These are phyloP conservation scores for Aspergillus asperescens DNA, from an alignment of 495 filamentous ascomycete genomes.

Conservation along the genomic window DNA sequence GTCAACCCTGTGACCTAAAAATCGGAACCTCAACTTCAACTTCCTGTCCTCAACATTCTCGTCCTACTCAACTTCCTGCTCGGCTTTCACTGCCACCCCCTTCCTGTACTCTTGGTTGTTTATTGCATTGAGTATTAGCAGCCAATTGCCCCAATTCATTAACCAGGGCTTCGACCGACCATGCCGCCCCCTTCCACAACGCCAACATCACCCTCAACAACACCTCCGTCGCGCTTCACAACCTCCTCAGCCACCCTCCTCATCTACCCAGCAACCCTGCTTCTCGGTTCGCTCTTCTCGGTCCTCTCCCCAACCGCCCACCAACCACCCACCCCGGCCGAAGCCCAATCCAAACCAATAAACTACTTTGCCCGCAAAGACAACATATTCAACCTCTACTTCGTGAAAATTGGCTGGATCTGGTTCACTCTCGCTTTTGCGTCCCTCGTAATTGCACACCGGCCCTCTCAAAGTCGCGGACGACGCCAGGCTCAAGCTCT, in stretches of 20 bases:
- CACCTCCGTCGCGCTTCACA: background rate
- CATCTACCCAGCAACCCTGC: constrained; percentile 70
- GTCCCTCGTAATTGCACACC: constrained; percentile 56
- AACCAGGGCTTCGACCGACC: background rate
- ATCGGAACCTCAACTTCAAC: background rate
- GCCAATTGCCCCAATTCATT: too few relatives aligned
- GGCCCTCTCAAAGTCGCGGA: constrained; percentile 34
- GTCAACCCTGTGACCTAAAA: too few relatives aligned
- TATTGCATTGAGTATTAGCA: background rate
- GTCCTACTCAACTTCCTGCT: too few relatives aligned
- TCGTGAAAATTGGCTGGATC: constrained; percentile 92
- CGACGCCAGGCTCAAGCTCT: constrained; percentile 39
- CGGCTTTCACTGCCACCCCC: background rate
- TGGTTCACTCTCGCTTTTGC: constrained; percentile 75
- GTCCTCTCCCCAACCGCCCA: constrained; percentile 66
- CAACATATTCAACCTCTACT: constrained; percentile 84
- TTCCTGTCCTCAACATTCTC: too few relatives aligned
- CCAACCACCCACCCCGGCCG: constrained; percentile 10
- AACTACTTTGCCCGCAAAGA: constrained; percentile 89
- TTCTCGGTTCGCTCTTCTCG: constrained; percentile 75
- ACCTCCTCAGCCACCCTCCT: constrained; percentile 41
- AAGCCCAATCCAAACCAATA: constrained; percentile 31
- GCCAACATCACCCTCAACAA: constrained; percentile 1
- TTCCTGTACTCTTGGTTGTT: background rate
- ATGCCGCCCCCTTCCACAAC: constrained; percentile 11